Evolutionary conservation across 2,329 filamentous ascomycete genomes (phyloP), one percentile per base, ranked within the genome.

Genomic region (Sclerotinia borealis): DNA sequence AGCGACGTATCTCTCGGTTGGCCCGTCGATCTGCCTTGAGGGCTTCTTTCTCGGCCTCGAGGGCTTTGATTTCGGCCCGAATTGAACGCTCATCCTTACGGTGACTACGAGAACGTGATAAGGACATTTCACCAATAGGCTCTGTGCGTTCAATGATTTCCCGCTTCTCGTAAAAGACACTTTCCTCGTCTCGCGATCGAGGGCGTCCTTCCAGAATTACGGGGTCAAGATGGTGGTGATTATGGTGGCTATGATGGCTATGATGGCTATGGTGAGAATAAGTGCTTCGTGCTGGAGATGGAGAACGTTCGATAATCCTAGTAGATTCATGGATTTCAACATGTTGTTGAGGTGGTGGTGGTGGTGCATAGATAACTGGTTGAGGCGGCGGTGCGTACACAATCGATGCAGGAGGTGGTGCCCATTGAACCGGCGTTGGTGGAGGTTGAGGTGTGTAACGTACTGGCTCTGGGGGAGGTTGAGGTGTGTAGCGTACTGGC

Each of bases 21-120:
- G 78, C 77, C 54, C 81, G 79, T 50, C 83, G 80, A 73, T 88
- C 85, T 22, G 84, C 77, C 63, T 81, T 81, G 50, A 87, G 76
- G 31, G 81, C 79, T 65, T 81, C 79, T 48, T 81, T 81, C 75
- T 92, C 87, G 7, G 81, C 82, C 76, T 93, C 90, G 1, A 93
- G 80, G 1, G 83, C 83, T 15, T 83, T 83, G 64, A 93, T 91
- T 72, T 95, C 90, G 37, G 85, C 81, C 55, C 86, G 83, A 68
- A 95, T 87, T 11, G 91, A 87, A 22, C 85, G 81, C 59, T 73
- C 73, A 29, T 72, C 71, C 6, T 74, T 75, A 19, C 68, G 63
- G 25, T 65, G 25, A 74, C 79, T 75, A 72, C 47, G 73, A 68
- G 43, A 79, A 75, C 8, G 77, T 71, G 0, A 76, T 72, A 15